Evolutionary conservation across 352 stramenopile genomes (phyloP), one percentile per base, ranked within the genome.

Genomic region (Phytopythium aichiense): DNA sequence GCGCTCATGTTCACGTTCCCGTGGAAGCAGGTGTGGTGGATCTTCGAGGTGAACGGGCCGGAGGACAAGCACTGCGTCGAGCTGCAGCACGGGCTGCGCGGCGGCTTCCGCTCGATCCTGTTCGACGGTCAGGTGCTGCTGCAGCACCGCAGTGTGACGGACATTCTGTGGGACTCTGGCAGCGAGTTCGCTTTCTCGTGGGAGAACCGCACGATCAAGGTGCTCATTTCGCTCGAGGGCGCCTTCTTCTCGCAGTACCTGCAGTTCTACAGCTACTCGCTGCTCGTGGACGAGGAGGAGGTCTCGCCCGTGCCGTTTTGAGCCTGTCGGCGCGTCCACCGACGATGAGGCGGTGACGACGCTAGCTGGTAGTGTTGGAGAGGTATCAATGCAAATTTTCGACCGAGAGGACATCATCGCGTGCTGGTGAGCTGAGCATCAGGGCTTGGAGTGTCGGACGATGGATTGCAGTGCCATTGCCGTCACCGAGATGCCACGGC

Each of bases 1-100:
- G 81, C 85, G 20, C 63, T 94, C 18, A 54, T 94, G 53, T 90
- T 91, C 59, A 94, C 85, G 37, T 94, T 94, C 59, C 85, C 85
- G 48, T 94, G 85, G 85, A 94, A 94, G 60, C 85, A 94, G 58
- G 69, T 92, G 43, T 94, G 85, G 85, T 94, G 85, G 85, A 81
- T 91, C 55, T 84, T 94, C 46, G 76, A 84, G 62, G 54, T 88
- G 57, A 69, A 85, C 40, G 71, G 65, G 7, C 73, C 63, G 23
- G 77, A 75, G 31, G 79, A 82, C 56, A 69, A 66, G 43, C 77
- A 92, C 70, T 84, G 72, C 31, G 74, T 94, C 31, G 84, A 94
- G 63, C 45, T 94, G 58, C 84, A 94, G 67, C 84, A 94, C 56
- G 84, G 80, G 20, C 69, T 94, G 8, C 82, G 82, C 23, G 82